Percentiles rank a stretch among this genome's conserved stretches.
phyloP scores from a whole-genome alignment of 768 basidiomycete species.

The Agrocybe chaxingu region DNA sequence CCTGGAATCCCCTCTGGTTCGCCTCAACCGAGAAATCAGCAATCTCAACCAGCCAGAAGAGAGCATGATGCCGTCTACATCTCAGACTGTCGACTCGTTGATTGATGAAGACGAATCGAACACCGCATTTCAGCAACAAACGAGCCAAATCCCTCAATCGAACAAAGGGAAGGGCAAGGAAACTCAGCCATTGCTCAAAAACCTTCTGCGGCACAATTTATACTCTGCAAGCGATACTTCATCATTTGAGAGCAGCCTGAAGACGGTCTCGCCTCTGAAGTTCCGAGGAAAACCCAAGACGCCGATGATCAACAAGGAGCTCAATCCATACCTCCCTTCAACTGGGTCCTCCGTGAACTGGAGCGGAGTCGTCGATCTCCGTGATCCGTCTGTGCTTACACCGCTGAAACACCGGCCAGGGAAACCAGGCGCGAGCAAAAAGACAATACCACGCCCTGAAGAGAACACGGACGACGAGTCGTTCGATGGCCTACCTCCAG shows the following conservation, averaged over 20 bases:
- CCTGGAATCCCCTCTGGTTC: constrained; percentile 70
- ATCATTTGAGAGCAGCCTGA: constrained; percentile 26
- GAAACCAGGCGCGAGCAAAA: constrained; percentile 19
- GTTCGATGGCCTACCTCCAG: constrained; percentile 49
- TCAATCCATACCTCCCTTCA: constrained; percentile 61
- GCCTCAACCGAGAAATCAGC: constrained; percentile 60
- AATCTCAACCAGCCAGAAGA: constrained; percentile 41
- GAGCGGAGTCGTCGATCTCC: constrained; percentile 74
- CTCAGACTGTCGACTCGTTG: constrained; percentile 8
- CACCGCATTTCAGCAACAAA: constrained; percentile 19
- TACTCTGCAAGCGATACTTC: constrained; percentile 38
- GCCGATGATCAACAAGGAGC: constrained; percentile 47
- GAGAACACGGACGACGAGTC: constrained; percentile 46
- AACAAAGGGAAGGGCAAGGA: constrained; percentile 49
- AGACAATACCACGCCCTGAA: constrained; percentile 19
- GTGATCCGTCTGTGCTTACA: constrained; percentile 48
- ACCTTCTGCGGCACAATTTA: constrained; percentile 50
- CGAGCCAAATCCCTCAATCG: constrained; percentile 23
- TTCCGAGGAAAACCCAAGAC: constrained; percentile 52
- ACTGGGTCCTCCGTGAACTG: constrained; percentile 51
- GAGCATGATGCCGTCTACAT: constrained; percentile 12
- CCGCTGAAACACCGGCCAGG: constrained; percentile 33
- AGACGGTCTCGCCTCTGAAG: constrained; percentile 47
- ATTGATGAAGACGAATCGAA: constrained; percentile 12
- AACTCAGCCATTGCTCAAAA: constrained; percentile 40